phyloP scores from a whole-genome alignment of 495 filamentous ascomycete species.

The Aspergillus cavernicola region DNA sequence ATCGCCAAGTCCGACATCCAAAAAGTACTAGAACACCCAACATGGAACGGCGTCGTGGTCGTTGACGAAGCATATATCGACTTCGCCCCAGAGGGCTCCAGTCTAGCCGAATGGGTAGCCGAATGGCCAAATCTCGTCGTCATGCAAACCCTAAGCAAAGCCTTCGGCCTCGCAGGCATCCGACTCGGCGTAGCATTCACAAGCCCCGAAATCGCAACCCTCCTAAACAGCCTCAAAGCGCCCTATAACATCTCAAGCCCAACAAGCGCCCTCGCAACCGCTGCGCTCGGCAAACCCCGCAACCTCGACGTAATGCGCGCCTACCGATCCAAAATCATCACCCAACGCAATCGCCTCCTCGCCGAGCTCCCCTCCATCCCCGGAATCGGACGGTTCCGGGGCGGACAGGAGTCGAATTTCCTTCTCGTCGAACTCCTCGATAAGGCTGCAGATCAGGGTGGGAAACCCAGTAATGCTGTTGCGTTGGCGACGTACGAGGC shows the following conservation, averaged over 20 bases:
- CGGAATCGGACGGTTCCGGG: slow-evolving; percentile 77
- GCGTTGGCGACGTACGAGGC: slow-evolving; percentile 77
- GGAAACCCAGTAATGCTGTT: slow-evolving; percentile 69
- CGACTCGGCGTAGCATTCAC: slow-evolving; percentile 70
- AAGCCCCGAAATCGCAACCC: slow-evolving; percentile 60
- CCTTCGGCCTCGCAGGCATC: slow-evolving; percentile 92
- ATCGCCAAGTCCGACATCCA: slow-evolving; percentile 73
- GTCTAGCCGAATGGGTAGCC: slow-evolving; percentile 85
- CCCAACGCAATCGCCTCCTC: slow-evolving; percentile 73
- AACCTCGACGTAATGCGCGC: slow-evolving; percentile 68
- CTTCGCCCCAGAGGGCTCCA: slow-evolving; percentile 75
- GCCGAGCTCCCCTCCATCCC: slow-evolving; percentile 67
- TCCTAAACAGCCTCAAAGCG: slow-evolving; percentile 90
- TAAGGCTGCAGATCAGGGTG: slow-evolving; percentile 47
- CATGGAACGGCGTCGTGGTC: slow-evolving; percentile 92
- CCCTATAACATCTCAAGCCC: slow-evolving; percentile 91
- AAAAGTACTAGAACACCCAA: slow-evolving; percentile 75
- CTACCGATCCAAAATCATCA: slow-evolving; percentile 63
- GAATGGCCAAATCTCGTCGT: slow-evolving; percentile 97
- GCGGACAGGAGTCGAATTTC: slow-evolving; percentile 82
- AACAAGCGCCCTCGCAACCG: slow-evolving; percentile 74
- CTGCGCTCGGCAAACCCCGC: slow-evolving; percentile 55
- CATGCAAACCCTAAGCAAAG: slow-evolving; percentile 96
- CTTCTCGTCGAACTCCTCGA: slow-evolving; percentile 84
- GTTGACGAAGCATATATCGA: slow-evolving; percentile 97